Base-by-base conservation (phyloP, 23 red algal genomes). In the Agarophyton chilense region DNA sequence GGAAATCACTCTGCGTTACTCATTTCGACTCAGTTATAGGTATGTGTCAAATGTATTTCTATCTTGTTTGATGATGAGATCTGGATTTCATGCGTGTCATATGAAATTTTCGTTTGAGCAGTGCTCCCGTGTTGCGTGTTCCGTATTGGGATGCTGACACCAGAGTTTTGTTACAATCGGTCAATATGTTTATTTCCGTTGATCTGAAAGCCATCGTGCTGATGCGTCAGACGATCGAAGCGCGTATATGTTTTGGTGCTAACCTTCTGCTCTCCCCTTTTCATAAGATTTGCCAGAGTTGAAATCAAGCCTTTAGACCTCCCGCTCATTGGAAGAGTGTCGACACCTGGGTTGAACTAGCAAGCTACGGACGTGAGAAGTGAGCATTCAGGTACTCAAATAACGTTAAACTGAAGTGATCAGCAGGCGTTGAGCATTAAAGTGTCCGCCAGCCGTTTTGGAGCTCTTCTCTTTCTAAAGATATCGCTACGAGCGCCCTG, bases 51-150 rank as follows among this genome's bases (percentile, higher is more conserved):
- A 29, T n/a, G n/a, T n/a, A n/a, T n/a, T n/a, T n/a, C n/a, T n/a
- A n/a, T n/a, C n/a, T n/a, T n/a, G n/a, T n/a, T n/a, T 65, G 60
- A 65, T 65, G 68, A 74, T 74, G 68, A 74, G 38, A 74, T 49
- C 34, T 74, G 68, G 68, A 83, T 62, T 83, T 83, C 79, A 83
- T 83, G 79, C 79, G 79, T 83, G 79, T 83, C 79, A 83, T 83
- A 83, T 62, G 79, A 83, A 63, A 31, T 61, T 13, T 43, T 83
- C 53, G 21, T 56, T 52, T 12, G 26, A 0, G 57, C 29, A 29
- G 13, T 65, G 79, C 43, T 45, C 61, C 66, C 16, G 2, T 34
- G 38, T 40, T 41, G 41, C 10, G 4, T 60, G 18, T 61, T 56
- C 41, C 53, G 79, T 83, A 43, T 33, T 83, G 79, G 41, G 35